Percentiles rank a stretch among this genome's conserved stretches.
These are phyloP conservation scores for Gigaspora rosea DNA, from an alignment of 192 early-diverging fungal genomes.

Conservation along the genomic window DNA sequence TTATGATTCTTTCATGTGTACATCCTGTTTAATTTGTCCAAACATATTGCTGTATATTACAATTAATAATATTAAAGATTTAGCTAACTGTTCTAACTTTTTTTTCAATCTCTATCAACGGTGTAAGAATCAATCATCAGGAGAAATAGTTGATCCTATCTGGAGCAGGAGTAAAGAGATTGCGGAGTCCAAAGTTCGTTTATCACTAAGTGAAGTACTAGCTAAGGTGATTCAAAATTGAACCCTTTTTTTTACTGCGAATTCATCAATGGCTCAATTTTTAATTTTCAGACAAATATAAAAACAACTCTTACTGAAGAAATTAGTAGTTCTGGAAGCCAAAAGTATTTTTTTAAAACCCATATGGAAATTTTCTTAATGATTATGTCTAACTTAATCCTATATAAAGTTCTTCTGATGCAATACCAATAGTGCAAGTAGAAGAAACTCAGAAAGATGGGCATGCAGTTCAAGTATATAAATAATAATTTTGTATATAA, in stretches of 20 bases:
- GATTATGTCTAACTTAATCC: too few relatives aligned
- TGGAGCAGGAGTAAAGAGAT: constrained; percentile 28
- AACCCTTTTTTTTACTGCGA: neutral
- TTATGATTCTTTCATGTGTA: constrained; percentile 23
- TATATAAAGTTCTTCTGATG: too few relatives aligned
- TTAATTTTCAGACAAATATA: constrained; percentile 31
- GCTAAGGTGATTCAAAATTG: constrained; percentile 28
- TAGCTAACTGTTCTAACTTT: neutral
- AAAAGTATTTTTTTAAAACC: constrained; percentile 12
- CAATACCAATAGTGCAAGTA: too few relatives aligned
- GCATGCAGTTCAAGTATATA: too few relatives aligned
- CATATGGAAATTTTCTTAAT: neutral
- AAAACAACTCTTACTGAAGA: constrained; percentile 23
- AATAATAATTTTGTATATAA: too few relatives aligned
- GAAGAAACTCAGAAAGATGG: too few relatives aligned
- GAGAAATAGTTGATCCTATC: constrained; percentile 16
- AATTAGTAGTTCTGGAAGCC: constrained; percentile 20
- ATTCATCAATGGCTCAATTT: neutral
- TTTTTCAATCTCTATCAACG: neutral
- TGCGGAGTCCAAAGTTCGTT: constrained; percentile 34
- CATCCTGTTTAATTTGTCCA: neutral
- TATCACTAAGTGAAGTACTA: constrained; percentile 28
- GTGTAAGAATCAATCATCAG: constrained; percentile 27
- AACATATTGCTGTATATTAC: neutral
- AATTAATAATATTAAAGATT: neutral